These are phyloP conservation scores for Astrephomene gubernaculifera DNA, from an alignment of 139 green algal species.

Conservation along the genomic window DNA sequence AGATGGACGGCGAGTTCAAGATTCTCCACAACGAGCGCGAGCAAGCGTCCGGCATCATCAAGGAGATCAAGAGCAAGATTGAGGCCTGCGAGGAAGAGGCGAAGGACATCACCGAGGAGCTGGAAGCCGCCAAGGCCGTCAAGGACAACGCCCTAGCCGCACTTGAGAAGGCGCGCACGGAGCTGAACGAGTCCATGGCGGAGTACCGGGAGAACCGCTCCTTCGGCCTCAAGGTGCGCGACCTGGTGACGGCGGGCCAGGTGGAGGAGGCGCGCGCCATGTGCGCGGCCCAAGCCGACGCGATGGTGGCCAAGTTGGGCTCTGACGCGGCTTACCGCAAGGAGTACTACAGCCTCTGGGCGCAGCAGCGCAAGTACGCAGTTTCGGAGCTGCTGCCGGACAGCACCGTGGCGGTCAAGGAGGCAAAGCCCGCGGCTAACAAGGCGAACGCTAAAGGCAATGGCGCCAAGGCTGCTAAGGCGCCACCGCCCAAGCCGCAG, in stretches of 20 bases:
- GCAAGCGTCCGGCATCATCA: conserved; percentile 58
- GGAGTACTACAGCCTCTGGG: conserved; percentile 64
- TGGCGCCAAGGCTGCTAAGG: not conserved
- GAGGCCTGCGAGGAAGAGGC: conserved; percentile 48
- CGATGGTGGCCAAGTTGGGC: conserved; percentile 45
- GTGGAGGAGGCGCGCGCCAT: conserved; percentile 53
- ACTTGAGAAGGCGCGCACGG: conserved; percentile 38
- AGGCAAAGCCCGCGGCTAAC: not conserved
- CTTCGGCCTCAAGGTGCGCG: conserved; percentile 63
- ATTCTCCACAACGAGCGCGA: conserved; percentile 67
- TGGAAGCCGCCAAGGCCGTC: conserved; percentile 45
- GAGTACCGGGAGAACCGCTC: conserved; percentile 71
- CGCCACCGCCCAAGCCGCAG: conserved; percentile 41
- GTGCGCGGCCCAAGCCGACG: conserved; percentile 49
- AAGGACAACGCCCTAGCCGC: conserved; percentile 58
- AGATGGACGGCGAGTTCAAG: conserved; percentile 66
- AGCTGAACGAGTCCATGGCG: conserved; percentile 50
- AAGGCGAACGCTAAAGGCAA: conserved; percentile 29
- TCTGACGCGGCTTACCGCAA: conserved; percentile 49
- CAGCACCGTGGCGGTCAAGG: not conserved
- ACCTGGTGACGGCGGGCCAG: conserved; percentile 65
- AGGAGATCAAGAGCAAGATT: conserved; percentile 49
- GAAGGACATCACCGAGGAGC: conserved; percentile 59
- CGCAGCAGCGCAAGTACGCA: conserved; percentile 59
- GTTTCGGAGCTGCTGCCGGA: conserved; percentile 68